A percentile compares a stretch with the other conserved stretches of the same genome.
These are phyloP conservation scores for Kwoniella heveanensis DNA, from an alignment of 768 basidiomycete genomes.

Conservation along the genomic window DNA sequence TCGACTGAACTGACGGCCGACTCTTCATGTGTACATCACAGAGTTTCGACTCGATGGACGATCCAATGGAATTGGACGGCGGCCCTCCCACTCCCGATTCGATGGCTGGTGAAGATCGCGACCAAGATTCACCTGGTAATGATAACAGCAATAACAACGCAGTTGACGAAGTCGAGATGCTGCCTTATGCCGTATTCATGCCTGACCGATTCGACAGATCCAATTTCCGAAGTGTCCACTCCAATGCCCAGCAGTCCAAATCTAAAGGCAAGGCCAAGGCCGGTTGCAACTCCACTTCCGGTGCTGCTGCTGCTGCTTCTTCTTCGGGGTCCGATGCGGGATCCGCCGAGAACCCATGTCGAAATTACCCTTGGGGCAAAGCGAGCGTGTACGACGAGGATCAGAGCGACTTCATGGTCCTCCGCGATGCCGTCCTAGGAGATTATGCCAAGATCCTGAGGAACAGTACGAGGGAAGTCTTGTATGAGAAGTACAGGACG, in stretches of 20 bases:
- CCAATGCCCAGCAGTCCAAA: not conserved
- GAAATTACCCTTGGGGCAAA: conserved; percentile 85
- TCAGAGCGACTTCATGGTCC: conserved; percentile 83
- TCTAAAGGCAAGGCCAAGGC: not conserved
- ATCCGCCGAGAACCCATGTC: conserved; percentile 16
- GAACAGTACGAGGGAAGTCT: conserved; percentile 77
- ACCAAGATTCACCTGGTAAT: not conserved
- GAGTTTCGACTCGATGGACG: not conserved
- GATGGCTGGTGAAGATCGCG: not conserved
- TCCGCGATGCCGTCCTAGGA: conserved; percentile 79
- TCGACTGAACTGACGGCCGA: too few relatives aligned
- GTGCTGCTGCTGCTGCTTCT: too few relatives aligned
- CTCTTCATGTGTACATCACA: not conserved
- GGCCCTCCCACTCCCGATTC: conserved; percentile 16
- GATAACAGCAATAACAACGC: not conserved
- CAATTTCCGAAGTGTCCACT: conserved; percentile 13
- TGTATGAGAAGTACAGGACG: conserved; percentile 57
- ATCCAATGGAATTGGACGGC: not conserved
- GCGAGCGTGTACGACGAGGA: conserved; percentile 81
- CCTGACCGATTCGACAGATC: conserved; percentile 11
- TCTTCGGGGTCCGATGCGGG: too few relatives aligned
- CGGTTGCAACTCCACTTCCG: not conserved
- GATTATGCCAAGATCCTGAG: conserved; percentile 87
- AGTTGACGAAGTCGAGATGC: not conserved
- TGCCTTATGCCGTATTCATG: conserved; percentile 26